Evolutionary conservation across 2,329 filamentous ascomycete genomes (phyloP), one percentile per base, ranked within the genome.

Genomic region (Fusarium solani-melongenae): DNA sequence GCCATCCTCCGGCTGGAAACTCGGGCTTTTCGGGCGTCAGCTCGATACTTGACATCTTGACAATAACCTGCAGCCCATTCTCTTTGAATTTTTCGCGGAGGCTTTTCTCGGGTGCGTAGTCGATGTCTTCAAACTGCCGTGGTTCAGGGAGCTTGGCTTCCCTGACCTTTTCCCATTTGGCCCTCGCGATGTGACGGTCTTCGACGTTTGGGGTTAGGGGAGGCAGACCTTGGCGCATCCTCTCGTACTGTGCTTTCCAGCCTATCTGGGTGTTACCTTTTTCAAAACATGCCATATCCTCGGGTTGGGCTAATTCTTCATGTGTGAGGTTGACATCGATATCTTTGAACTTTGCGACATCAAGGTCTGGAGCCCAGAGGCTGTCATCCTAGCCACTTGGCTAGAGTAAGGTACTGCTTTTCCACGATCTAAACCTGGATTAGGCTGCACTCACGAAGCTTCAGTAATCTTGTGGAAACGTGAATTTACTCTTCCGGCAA

Each of bases 1-100:
- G 31, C 38, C 46, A 62, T 22, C 44, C 36, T 7, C 62, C 56
- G 6, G 31, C 20, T 1, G 38, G 9, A 12, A 56, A 66, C 11
- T 66, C 38, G 0, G 62, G 38, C 3, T 61, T 66, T 3, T 68
- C 62, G 3, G 62, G 62, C 0, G 38, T 66, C 0, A 66, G 20
- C 9, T 66, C 56, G 22, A 66, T 68, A 14, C 62, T 68, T 3
- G 38, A 62, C 56, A 68, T 68, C 20, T 68, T 66, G 14, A 62
- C 31, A 4, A 62, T 51, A 17, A 66, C 44, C 27, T 66, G 33
- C 17, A 66, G 8, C 0, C 46, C 33, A 6, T 44, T 4, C 1
- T 61, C 27, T 14, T 24, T 34, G n/a, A 66, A 68, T 24, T n/a
- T 61, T 6, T 51, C n/a, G 1, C 24, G 38, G 2, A 66, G n/a